These are phyloP conservation scores for Endoconidiophora laricicola DNA, from an alignment of 2,329 filamentous ascomycete species.

Conservation along the genomic window DNA sequence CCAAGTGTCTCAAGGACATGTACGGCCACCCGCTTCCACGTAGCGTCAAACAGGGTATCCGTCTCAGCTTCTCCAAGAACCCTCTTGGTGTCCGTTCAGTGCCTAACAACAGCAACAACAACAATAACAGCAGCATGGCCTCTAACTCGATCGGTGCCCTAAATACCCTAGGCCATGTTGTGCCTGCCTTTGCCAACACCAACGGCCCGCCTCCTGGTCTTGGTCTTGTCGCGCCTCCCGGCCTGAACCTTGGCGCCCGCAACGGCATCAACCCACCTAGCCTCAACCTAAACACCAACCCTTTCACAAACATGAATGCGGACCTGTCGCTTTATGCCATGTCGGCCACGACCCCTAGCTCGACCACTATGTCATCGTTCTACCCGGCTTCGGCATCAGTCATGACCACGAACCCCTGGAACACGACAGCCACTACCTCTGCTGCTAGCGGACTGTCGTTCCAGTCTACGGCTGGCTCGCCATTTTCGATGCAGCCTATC, in stretches of 20 bases:
- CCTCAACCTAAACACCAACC: constrained; percentile 15
- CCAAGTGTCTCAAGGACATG: constrained; percentile 74
- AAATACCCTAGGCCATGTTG: constrained; percentile 27
- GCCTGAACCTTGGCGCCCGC: constrained; percentile 27
- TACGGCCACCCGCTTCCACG: constrained; percentile 81
- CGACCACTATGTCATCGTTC: constrained; percentile 6
- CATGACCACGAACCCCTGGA: constrained; percentile 10
- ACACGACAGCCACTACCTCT: not conserved
- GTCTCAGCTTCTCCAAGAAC: constrained; percentile 94
- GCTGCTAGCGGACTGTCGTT: not conserved
- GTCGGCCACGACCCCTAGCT: constrained; percentile 1
- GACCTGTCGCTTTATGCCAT: constrained; percentile 15
- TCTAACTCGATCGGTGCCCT: constrained; percentile 3
- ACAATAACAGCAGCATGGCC: constrained; percentile 22
- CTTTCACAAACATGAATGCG: constrained; percentile 13
- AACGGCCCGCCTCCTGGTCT: constrained; percentile 64
- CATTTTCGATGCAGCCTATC: not conserved
- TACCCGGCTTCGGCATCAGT: constrained; percentile 7
- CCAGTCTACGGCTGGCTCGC: constrained; percentile 1
- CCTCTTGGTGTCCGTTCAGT: constrained; percentile 78
- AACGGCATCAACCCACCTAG: constrained; percentile 4
- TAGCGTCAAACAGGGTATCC: constrained; percentile 85
- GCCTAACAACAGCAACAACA: constrained; percentile 27
- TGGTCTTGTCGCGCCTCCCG: constrained; percentile 60
- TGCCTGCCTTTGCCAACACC: constrained; percentile 47